phyloP scores from a whole-genome alignment of 257 asterid species.

The Solanum clarkiae region DNA sequence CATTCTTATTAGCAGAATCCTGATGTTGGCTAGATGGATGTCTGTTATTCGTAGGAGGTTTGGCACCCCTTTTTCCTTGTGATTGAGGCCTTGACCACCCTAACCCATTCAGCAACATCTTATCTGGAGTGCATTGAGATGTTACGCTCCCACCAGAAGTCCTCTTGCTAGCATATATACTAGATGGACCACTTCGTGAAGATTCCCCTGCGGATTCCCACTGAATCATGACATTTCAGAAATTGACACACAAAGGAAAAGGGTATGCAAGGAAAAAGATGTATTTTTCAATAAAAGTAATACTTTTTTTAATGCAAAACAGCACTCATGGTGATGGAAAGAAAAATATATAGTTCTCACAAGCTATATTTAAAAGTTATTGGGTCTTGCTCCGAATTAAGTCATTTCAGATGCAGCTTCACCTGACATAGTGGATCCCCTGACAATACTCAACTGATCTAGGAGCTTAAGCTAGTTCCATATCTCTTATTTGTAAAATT shows the following conservation, averaged over 20 bases:
- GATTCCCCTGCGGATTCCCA: slow-evolving; percentile 71
- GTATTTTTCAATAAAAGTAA: not conserved
- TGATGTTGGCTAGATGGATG: slow-evolving; percentile 25
- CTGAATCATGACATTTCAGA: slow-evolving; percentile 42
- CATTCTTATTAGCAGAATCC: slow-evolving; percentile 33
- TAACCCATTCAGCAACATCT: slow-evolving; percentile 57
- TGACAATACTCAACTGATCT: not conserved
- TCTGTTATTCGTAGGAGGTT: slow-evolving; percentile 25
- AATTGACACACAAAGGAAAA: slow-evolving; percentile 7
- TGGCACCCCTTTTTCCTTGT: slow-evolving; percentile 43
- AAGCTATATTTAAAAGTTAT: not conserved
- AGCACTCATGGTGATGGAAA: not conserved
- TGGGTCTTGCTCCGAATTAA: not conserved
- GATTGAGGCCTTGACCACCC: slow-evolving; percentile 90
- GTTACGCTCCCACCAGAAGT: slow-evolving; percentile 36
- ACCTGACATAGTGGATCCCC: not conserved
- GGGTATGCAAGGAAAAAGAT: not conserved
- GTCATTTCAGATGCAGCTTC: not conserved
- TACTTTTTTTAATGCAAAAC: not conserved
- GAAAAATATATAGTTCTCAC: not conserved
- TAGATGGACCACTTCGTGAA: slow-evolving; percentile 42
- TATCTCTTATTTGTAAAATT: not conserved
- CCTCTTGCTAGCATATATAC: slow-evolving; percentile 30
- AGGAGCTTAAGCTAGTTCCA: not conserved
- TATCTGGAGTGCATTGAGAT: slow-evolving; percentile 46